These are phyloP conservation scores for Monilinia fructigena DNA, from an alignment of 2,329 filamentous ascomycete species.

Conservation along the genomic window DNA sequence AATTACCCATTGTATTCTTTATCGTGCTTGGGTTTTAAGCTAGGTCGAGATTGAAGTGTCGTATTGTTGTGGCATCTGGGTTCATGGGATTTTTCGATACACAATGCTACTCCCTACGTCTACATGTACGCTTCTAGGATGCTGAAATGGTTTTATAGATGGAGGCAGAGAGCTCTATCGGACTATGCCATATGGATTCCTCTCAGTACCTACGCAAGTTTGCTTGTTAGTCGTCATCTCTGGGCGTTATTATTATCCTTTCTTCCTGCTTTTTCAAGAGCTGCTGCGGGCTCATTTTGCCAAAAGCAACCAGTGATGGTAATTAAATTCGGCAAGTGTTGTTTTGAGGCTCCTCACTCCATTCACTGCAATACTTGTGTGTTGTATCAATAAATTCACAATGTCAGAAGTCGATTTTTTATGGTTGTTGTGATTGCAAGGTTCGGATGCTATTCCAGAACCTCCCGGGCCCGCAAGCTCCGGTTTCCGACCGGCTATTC, in stretches of 20 bases:
- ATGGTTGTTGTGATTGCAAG: not conserved
- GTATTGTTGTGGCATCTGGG: not conserved
- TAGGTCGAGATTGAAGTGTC: not conserved
- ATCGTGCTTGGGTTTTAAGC: not conserved
- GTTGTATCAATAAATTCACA: not conserved
- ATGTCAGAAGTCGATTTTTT: not conserved
- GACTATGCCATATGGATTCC: not conserved
- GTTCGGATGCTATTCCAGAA: not conserved
- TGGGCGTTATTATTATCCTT: not conserved
- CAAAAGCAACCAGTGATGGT: not conserved
- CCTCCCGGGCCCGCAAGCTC: not conserved
- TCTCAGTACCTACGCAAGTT: not conserved
- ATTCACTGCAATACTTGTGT: not conserved
- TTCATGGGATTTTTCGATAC: not conserved
- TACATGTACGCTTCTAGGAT: not conserved
- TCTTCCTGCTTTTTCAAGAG: not conserved
- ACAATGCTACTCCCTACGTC: not conserved
- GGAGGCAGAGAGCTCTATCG: not conserved
- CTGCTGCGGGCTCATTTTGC: not conserved
- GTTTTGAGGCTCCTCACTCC: not conserved
- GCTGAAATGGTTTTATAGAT: not conserved
- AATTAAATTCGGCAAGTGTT: not conserved
- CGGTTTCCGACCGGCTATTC: too few relatives aligned
- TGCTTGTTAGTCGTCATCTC: not conserved
- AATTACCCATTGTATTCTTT: not conserved